phyloP scores from a whole-genome alignment of 1,284 basidiomycete species.

The Apiotrichum gracile region DNA sequence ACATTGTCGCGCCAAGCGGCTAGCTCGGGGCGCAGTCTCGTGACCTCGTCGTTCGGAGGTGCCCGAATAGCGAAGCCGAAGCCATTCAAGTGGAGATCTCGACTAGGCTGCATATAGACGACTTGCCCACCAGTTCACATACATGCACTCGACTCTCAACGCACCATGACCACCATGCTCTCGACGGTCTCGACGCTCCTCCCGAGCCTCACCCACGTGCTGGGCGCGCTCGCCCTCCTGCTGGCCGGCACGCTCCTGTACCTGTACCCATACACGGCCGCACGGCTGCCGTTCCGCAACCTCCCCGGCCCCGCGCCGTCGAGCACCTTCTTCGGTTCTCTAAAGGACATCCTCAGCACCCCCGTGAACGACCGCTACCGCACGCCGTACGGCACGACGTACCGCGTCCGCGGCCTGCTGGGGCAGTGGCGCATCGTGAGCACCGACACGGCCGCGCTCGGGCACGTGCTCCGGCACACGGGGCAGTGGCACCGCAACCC shows the following conservation, averaged over 20 bases:
- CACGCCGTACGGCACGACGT: constrained; percentile 15
- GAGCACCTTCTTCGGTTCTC: constrained; percentile 4
- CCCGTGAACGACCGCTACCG: constrained; percentile 4
- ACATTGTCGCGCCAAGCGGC: too few species aligned
- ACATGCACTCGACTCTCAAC: too few species aligned
- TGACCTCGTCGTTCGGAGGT: too few species aligned
- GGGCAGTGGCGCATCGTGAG: constrained; percentile 52
- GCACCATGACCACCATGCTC: too few species aligned
- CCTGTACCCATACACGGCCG: constrained; percentile 4
- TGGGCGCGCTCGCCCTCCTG: constrained; percentile 32
- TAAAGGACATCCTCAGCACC: background rate
- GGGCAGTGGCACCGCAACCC: constrained; percentile 64
- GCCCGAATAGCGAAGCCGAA: too few species aligned
- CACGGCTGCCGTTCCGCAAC: constrained; percentile 8
- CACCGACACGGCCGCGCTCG: constrained; percentile 58
- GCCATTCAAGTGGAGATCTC: too few species aligned
- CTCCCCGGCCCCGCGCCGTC: constrained; percentile 9
- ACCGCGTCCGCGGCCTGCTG: constrained; percentile 24
- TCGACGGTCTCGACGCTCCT: too few species aligned
- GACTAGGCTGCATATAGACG: too few species aligned
- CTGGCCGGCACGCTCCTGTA: constrained; percentile 46
- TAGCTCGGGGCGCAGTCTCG: too few species aligned
- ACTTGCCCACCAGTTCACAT: too few species aligned
- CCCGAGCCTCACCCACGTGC: constrained; percentile 30
- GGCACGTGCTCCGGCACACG: constrained; percentile 57